Evolutionary conservation across 2,329 filamentous ascomycete species (phyloP).

Genomic region (Aspergillus chevalieri): DNA sequence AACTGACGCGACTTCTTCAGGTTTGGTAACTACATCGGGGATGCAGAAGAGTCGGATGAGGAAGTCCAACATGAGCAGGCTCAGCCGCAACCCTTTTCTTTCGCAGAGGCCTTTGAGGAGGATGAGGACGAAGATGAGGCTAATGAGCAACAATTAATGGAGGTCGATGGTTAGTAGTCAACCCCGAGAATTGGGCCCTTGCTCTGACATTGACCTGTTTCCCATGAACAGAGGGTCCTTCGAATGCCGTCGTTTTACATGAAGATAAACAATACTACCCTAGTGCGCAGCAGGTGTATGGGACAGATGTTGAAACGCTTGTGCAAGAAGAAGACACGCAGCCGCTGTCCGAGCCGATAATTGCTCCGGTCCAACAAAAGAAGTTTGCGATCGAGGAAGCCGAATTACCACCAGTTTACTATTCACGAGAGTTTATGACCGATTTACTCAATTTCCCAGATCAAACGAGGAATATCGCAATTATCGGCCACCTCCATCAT

Average conservation of each 20-base stretch:
- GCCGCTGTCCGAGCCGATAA: slow-evolving; percentile 83
- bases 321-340: slow-evolving; percentile 98
- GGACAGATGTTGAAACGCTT: slow-evolving; percentile 85
- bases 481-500: slow-evolving; percentile 91
- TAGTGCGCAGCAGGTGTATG: slow-evolving; percentile 93
- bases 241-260: slow-evolving; percentile 94
- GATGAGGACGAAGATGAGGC: slow-evolving; percentile 56
- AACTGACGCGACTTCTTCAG: slow-evolving; percentile 41
- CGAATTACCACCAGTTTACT: slow-evolving; percentile 81
- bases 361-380: slow-evolving; percentile 87
- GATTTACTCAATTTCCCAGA: slow-evolving; percentile 95
- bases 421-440: slow-evolving; percentile 85
- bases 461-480: slow-evolving; percentile 84
- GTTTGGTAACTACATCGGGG: slow-evolving; percentile 98
- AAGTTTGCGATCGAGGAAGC: slow-evolving; percentile 93
- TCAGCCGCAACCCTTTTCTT: slow-evolving; percentile 72
- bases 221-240: slow-evolving; percentile 64
- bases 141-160: slow-evolving; percentile 81
- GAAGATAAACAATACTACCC: slow-evolving; percentile 99
- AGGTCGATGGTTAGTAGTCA: slow-evolving; percentile 64
- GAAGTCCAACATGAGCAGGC: slow-evolving; percentile 70
- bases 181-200: not conserved
- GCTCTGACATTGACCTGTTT: slow-evolving; percentile 27
- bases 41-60: slow-evolving; percentile 82
- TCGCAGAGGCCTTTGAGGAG: slow-evolving; percentile 63